phyloP scores from a whole-genome alignment of 305 asterid species.

The Fraxinus albicans region DNA sequence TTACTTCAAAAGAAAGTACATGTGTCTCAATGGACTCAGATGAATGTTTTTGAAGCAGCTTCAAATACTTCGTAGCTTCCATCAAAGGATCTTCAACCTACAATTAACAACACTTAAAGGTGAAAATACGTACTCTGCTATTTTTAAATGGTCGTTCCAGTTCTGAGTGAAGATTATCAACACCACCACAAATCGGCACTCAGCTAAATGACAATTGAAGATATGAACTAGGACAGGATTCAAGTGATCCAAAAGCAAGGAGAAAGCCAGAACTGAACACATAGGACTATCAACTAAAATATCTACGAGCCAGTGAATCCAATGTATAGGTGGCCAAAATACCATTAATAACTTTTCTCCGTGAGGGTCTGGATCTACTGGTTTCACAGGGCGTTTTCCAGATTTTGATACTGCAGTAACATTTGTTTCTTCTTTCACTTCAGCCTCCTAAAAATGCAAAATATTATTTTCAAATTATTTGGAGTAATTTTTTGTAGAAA shows the following conservation, averaged over 20 bases:
- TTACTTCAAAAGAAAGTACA: slow-evolving; percentile 87
- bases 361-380: slow-evolving; percentile 86
- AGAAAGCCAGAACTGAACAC: background rate
- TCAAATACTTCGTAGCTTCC: slow-evolving; percentile 95
- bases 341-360: slow-evolving; percentile 95
- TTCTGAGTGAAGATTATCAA: background rate
- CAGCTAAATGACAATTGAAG: background rate
- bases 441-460: slow-evolving; percentile 73
- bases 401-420: slow-evolving; percentile 58
- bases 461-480: slow-evolving; percentile 12
- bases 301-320: background rate
- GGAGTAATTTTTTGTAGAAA: slow-evolving; percentile 12
- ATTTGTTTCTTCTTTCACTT: slow-evolving; percentile 81
- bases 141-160: background rate
- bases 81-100: slow-evolving; percentile 90
- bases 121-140: background rate
- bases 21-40: slow-evolving; percentile 81
- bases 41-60: slow-evolving; percentile 94
- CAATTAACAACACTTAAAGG: slow-evolving; percentile 14
- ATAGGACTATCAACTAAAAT: slow-evolving; percentile 1
- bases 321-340: slow-evolving; percentile 20
- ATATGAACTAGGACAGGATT: background rate
- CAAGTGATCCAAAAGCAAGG: background rate
- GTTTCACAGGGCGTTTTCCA: slow-evolving; percentile 79
- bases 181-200: background rate